These are phyloP conservation scores for Agrocybe pediades DNA, from an alignment of 768 basidiomycete genomes.

Conservation along the genomic window DNA sequence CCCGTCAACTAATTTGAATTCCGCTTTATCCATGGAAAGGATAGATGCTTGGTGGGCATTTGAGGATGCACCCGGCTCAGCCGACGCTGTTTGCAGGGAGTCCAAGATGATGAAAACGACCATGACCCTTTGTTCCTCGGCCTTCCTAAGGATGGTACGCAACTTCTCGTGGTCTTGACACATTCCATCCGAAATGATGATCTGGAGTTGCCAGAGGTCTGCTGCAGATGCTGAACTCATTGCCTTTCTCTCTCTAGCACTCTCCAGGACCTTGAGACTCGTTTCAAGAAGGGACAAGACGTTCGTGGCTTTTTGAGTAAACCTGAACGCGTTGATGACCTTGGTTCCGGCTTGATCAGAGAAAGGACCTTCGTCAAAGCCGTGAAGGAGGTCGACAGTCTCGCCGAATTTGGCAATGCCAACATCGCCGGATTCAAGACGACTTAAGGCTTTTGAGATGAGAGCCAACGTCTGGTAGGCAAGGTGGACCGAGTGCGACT, in stretches of 20 bases:
- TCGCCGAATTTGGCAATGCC: constrained; percentile 91
- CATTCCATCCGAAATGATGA: constrained; percentile 99
- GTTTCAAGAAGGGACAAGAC: constrained; percentile 81
- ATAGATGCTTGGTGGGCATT: constrained; percentile 68
- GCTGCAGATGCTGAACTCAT: constrained; percentile 64
- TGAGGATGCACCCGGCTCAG: constrained; percentile 16
- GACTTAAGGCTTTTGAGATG: constrained; percentile 86
- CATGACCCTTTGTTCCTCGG: constrained; percentile 90
- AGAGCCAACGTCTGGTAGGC: constrained; percentile 93
- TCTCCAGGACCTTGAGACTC: constrained; percentile 72
- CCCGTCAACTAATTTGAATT: constrained; percentile 81
- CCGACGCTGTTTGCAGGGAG: constrained; percentile 60
- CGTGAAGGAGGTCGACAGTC: constrained; percentile 83
- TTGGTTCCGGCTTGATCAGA: constrained; percentile 79
- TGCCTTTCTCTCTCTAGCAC: constrained; percentile 69
- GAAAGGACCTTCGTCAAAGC: constrained; percentile 80
- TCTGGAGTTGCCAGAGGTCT: constrained; percentile 96
- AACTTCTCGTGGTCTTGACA: constrained; percentile 94
- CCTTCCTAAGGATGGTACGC: constrained; percentile 76
- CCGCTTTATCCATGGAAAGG: constrained; percentile 88
- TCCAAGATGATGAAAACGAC: constrained; percentile 96
- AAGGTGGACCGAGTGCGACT: constrained; percentile 88
- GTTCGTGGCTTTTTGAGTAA: constrained; percentile 88
- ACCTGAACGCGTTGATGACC: constrained; percentile 83
- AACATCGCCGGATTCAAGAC: constrained; percentile 94